Evolutionary conservation across 2,329 filamentous ascomycete genomes (phyloP), one percentile per base, ranked within the genome.

Genomic region (Verruconis gallopava): DNA sequence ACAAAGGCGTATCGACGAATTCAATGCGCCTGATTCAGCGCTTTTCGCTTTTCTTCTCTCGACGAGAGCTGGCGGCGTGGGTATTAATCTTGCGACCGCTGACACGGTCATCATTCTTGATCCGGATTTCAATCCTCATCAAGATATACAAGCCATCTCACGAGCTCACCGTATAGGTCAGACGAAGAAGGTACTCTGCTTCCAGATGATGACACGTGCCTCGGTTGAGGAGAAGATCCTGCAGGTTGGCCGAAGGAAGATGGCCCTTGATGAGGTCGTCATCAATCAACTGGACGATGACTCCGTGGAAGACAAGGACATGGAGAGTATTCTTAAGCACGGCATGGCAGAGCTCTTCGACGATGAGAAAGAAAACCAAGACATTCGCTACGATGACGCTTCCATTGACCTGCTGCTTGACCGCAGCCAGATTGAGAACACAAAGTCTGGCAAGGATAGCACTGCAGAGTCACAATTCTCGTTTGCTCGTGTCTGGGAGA

Each of bases 91-190:
- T 43, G 91, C 91, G 0, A 94, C 88, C 5, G 91, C 91, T 2
- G 91, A 98, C 55, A 98, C 91, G 0, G 93, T 98, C 47, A 95
- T 98, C 49, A 95, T 98, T 49, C 77, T 96, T 50, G 88, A 98
- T 52, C 85, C 85, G 0, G 91, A 98, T 55, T 96, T 93, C 67
- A 98, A 98, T 47, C 91, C 91, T 1, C 91, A 98, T 55, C 91
- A 98, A 60, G 93, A 98, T 54, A 82, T 98, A 32, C 91, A 98
- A 59, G 91, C 91, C 0, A 71, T 98, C 21, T 93, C 89, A 21
- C 79, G 93, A 49, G 91, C 89, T 14, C 91, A 98, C 60, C 81
- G 91, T 19, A 96, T 98, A 48, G 93, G 93, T 0, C 93, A 98
- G 61, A 85, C 86, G 60, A 86, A 91, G 50, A 95, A 93, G 52